Percentiles rank a stretch among this genome's conserved stretches.
Conservation (phyloP, 2,329 filamentous ascomycete species). For the Cladosporium velox region DNA sequence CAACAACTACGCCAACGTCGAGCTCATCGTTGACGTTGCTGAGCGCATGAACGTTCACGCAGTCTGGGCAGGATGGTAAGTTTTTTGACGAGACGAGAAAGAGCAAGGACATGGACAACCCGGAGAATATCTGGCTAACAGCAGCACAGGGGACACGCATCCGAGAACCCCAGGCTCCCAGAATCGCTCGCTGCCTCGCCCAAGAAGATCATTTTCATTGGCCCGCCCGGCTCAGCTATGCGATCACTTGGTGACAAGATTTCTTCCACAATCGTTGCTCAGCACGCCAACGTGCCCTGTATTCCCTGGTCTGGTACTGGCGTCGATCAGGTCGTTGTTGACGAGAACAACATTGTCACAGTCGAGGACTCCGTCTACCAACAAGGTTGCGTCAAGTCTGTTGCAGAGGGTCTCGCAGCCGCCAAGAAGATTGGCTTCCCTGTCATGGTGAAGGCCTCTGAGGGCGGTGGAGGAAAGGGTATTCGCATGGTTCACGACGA, state of each 20-base stretch:
- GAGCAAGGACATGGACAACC: conserved; percentile 6
- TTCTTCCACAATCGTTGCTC: conserved; percentile 97
- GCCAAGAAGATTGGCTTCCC: conserved; percentile 94
- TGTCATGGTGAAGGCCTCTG: conserved; percentile 99
- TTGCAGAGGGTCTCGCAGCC: conserved; percentile 74
- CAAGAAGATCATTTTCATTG: conserved; percentile 99
- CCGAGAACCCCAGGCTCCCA: conserved; percentile 96
- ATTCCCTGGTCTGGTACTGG: conserved; percentile 99
- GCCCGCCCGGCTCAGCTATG: conserved; percentile 96
- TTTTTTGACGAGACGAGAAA: conserved; percentile 11
- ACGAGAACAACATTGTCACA: conserved; percentile 84
- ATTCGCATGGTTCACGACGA: conserved; percentile 91
- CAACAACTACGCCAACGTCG: conserved; percentile 99
- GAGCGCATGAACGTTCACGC: conserved; percentile 98
- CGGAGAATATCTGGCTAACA: conserved; percentile 28
- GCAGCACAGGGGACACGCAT: conserved; percentile 82
- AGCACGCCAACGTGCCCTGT: conserved; percentile 93
- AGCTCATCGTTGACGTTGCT: conserved; percentile 97
- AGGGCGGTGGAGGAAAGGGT: conserved; percentile 98
- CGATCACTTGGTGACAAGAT: conserved; percentile 99
- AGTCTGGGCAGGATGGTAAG: conserved; percentile 97
- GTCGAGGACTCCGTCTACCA: conserved; percentile 83
- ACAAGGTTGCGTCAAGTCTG: conserved; percentile 86
- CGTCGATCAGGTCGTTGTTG: conserved; percentile 76
- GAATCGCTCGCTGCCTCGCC: conserved; percentile 94